phyloP scores from a whole-genome alignment of 345 rosid genomes.

The Raphanus raphanistrum region DNA sequence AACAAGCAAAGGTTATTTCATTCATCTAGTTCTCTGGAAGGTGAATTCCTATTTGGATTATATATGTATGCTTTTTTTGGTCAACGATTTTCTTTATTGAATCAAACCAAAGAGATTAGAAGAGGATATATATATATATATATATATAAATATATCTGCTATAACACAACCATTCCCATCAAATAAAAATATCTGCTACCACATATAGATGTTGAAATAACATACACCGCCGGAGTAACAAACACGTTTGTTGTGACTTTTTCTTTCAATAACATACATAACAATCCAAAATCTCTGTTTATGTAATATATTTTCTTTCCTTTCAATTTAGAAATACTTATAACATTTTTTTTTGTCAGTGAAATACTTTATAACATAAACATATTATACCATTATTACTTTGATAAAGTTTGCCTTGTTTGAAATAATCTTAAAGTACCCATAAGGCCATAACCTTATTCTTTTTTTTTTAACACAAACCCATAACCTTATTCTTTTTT shows the following conservation, averaged over 20 bases:
- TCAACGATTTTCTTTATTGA: background rate
- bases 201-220: background rate
- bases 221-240: background rate
- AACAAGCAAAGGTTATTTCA: background rate
- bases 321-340: background rate
- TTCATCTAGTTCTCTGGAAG: background rate
- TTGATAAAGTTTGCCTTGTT: background rate
- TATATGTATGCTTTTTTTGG: background rate
- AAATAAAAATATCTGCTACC: background rate
- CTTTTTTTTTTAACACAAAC: background rate
- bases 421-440: background rate
- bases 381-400: conserved; percentile 11
- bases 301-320: background rate
- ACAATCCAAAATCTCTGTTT: background rate
- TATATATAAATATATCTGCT: too few relatives aligned
- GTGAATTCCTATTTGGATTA: background rate
- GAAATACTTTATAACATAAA: background rate
- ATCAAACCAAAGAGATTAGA: background rate
- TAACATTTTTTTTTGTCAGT: too few relatives aligned
- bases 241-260: background rate
- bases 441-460: conserved; percentile 1
- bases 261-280: too few relatives aligned
- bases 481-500: conserved; percentile 7
- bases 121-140: background rate
- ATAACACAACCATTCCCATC: background rate